These are phyloP conservation scores for Leucocoprinus birnbaumii DNA, from an alignment of 768 basidiomycete species.

Conservation along the genomic window DNA sequence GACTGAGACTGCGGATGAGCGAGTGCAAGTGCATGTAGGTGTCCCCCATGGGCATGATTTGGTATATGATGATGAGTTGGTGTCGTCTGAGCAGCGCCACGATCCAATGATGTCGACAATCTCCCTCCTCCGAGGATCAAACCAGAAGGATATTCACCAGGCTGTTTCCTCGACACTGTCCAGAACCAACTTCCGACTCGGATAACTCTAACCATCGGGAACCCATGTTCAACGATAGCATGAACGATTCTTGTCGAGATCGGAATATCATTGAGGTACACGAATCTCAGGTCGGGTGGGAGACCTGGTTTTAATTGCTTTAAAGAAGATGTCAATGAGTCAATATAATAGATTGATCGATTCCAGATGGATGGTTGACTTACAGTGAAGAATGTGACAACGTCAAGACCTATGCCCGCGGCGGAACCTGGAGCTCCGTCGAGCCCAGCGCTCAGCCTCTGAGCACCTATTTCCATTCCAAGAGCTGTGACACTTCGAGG, in stretches of 20 bases:
- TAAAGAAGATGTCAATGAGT: background rate
- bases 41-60: constrained; percentile 10
- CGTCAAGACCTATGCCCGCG: background rate
- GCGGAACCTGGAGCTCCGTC: constrained; percentile 38
- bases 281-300: constrained; percentile 49
- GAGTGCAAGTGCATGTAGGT: constrained; percentile 4
- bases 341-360: background rate
- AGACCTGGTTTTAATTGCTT: constrained; percentile 62
- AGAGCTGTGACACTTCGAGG: constrained; percentile 51
- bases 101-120: background rate
- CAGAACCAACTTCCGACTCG: constrained; percentile 53
- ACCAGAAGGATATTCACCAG: constrained; percentile 9
- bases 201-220: constrained; percentile 58
- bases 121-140: background rate
- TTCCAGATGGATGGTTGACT: background rate
- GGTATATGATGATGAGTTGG: constrained; percentile 7
- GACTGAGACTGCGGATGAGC: constrained; percentile 2
- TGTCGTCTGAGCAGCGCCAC: background rate
- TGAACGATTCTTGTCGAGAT: constrained; percentile 30
- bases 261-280: constrained; percentile 51
- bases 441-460: constrained; percentile 33
- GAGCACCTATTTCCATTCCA: constrained; percentile 36
- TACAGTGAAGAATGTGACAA: constrained; percentile 2
- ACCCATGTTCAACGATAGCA: constrained; percentile 53
- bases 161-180: constrained; percentile 36